Base-by-base conservation (phyloP, 768 basidiomycete genomes). In the Plicaturopsis crispa region DNA sequence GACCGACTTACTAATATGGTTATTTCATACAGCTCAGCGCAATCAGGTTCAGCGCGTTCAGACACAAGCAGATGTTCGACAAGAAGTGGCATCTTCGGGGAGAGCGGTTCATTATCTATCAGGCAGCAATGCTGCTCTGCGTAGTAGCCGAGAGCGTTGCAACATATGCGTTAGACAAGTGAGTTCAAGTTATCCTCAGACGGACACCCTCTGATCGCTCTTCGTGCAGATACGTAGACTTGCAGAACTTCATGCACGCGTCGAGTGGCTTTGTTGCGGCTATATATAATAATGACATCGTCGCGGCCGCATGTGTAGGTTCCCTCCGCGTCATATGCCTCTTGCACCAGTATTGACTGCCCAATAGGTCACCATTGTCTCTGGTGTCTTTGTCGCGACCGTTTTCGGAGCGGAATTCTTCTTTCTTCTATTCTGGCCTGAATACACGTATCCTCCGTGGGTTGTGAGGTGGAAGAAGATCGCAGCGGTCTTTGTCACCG, bases 381-480 rank as follows among this genome's bases (percentile, higher is more conserved):
- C 61, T 39, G 55, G 56, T 33, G 57, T 61, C 6, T 35, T 62
- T n/a, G 61, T 62, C 8, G 59, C 62, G 2, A 61, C 57, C 1
- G 14, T 63, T 6, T 62, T 62, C 39, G 59, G 62, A 10, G 53
- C 60, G 6, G 63, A 65, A 31, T 58, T 57, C 30, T 63, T 63
- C 47, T 58, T 65, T 36, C 51, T 65, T 4, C 38, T 62, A 2
- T 57, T 63, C 26, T 65, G 54, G 51, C 63, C 62, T 1, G 30
- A 45, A 28, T 45, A 55, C 22, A 40, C 31, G 18, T 63, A 63
- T 34, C 61, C 62, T 2, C 22, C 21, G n/a, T 61, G 61, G 62
- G 63, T 57, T 36, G 49, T 52, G 16, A 24, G 33, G 6, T 42
- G 48, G 5, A 55, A 51, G 40, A 38, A 47, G 31, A 28, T 36